Conservation (phyloP, 805 yeast species). For the Nakazawaea holstii region DNA sequence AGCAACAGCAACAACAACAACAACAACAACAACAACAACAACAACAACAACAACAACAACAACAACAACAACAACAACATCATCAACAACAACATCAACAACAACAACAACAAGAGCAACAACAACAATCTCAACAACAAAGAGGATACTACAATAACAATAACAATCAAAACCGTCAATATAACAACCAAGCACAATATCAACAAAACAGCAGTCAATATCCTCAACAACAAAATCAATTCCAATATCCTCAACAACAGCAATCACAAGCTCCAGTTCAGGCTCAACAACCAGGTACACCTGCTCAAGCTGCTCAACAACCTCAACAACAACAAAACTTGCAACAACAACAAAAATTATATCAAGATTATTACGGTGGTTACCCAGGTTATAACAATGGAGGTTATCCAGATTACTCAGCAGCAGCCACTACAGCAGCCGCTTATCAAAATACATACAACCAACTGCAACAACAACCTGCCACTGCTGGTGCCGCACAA, state of each 20-base stretch:
- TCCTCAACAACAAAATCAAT: constrained; percentile 16
- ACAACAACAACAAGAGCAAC: constrained; percentile 15
- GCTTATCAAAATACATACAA: constrained; percentile 3
- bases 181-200: constrained; percentile 11
- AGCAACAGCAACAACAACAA: too few relatives aligned
- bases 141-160: constrained; percentile 14
- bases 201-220: constrained; percentile 15
- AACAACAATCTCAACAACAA: constrained; percentile 13
- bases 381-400: constrained; percentile 13
- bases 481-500: background rate
- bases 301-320: constrained; percentile 10
- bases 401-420: constrained; percentile 7
- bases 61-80: constrained; percentile 16
- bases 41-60: constrained; percentile 16
- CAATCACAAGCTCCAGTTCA: constrained; percentile 9
- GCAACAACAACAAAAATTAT: constrained; percentile 12
- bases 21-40: constrained; percentile 13
- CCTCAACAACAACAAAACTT: constrained; percentile 15
- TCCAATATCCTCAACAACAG: constrained; percentile 18
- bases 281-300: constrained; percentile 13
- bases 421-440: background rate
- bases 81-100: constrained; percentile 15
- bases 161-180: constrained; percentile 15
- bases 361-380: constrained; percentile 12
- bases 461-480: constrained; percentile 10